Conservation (phyloP, 2,329 filamentous ascomycete species). For the Aspergillus eucalypticola region DNA sequence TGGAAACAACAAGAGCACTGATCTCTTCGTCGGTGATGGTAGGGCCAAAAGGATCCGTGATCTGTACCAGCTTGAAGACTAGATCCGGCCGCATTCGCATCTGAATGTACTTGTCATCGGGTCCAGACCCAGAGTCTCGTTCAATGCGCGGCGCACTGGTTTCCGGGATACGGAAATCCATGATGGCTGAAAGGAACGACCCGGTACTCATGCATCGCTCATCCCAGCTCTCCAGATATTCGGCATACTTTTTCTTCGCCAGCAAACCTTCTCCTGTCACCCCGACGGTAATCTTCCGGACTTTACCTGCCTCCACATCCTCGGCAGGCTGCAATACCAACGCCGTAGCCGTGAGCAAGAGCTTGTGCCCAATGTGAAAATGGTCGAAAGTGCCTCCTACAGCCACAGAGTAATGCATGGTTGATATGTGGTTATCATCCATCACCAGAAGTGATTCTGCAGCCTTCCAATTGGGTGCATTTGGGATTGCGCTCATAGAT, state of each 20-base stretch:
- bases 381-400: constrained; percentile 97
- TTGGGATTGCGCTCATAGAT: constrained; percentile 24
- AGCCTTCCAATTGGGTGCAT: constrained; percentile 24
- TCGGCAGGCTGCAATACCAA: constrained; percentile 63
- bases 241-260: constrained; percentile 83
- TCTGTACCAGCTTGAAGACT: constrained; percentile 75
- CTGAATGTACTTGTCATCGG: constrained; percentile 42
- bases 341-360: constrained; percentile 85
- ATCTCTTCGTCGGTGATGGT: constrained; percentile 81
- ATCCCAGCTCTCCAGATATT: constrained; percentile 78
- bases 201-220: constrained; percentile 68
- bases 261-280: constrained; percentile 87
- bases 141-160: constrained; percentile 34
- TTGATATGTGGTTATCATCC: constrained; percentile 19
- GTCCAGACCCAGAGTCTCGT: constrained; percentile 37
- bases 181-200: constrained; percentile 65
- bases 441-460: constrained; percentile 25
- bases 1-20: constrained; percentile 79
- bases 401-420: constrained; percentile 63
- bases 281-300: constrained; percentile 71
- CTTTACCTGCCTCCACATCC: constrained; percentile 32
- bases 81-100: constrained; percentile 61
- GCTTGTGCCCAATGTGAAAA: constrained; percentile 90
- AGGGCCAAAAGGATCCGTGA: constrained; percentile 85
- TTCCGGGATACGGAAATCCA: constrained; percentile 58